These are phyloP conservation scores for Alternaria longipes DNA, from an alignment of 2,329 filamentous ascomycete genomes.

Conservation along the genomic window DNA sequence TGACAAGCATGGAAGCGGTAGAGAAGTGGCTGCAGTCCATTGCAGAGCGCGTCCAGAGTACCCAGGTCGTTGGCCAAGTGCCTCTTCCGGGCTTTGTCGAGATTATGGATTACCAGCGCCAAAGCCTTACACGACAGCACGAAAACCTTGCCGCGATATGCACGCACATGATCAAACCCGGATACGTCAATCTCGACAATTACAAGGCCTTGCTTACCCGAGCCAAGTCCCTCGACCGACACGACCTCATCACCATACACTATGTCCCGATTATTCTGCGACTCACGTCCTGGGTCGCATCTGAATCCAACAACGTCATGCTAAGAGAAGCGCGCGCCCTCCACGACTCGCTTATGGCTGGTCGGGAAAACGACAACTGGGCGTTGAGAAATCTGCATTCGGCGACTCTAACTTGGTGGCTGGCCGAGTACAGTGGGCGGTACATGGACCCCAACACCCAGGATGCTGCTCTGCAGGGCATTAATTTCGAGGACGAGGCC, in stretches of 20 bases:
- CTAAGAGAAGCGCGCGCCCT: slow-evolving; percentile 75
- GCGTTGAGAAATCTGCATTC: slow-evolving; percentile 78
- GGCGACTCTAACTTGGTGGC: slow-evolving; percentile 83
- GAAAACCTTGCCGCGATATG: slow-evolving; percentile 86
- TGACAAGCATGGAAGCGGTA: slow-evolving; percentile 78
- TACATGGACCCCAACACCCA: slow-evolving; percentile 76
- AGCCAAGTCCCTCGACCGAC: slow-evolving; percentile 76
- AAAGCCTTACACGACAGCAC: slow-evolving; percentile 86
- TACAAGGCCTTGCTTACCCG: slow-evolving; percentile 75
- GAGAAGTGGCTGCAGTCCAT: slow-evolving; percentile 80
- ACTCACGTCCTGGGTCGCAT: slow-evolving; percentile 79
- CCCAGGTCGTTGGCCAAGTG: slow-evolving; percentile 75
- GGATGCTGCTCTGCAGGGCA: slow-evolving; percentile 60
- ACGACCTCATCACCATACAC: slow-evolving; percentile 79
- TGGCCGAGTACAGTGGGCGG: slow-evolving; percentile 91
- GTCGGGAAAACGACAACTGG: slow-evolving; percentile 75
- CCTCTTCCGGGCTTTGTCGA: slow-evolving; percentile 74
- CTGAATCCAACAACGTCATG: slow-evolving; percentile 72
- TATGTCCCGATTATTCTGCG: slow-evolving; percentile 81
- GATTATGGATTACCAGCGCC: slow-evolving; percentile 79
- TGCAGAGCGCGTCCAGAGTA: slow-evolving; percentile 77
- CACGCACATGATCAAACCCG: slow-evolving; percentile 78
- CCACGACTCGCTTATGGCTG: slow-evolving; percentile 72
- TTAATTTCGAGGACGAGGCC: slow-evolving; percentile 73
- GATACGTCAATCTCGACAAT: slow-evolving; percentile 74